Percentiles rank a stretch among this genome's conserved stretches.
These are phyloP conservation scores for Panicum hallii DNA, from an alignment of 202 grass and related monocot species.

Conservation along the genomic window DNA sequence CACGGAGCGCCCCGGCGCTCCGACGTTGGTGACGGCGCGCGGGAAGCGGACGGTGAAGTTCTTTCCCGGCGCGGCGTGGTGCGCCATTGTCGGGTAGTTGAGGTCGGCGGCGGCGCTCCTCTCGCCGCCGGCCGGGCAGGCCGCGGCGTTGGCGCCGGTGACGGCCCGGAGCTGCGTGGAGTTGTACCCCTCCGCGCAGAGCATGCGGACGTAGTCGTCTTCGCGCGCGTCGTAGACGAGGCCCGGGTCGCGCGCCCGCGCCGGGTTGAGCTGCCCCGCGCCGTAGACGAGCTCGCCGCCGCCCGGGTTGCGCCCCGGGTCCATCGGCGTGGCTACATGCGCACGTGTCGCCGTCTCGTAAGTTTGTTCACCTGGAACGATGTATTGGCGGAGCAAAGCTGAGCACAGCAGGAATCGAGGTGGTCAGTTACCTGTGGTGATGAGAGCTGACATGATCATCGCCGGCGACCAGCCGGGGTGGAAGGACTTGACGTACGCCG, in stretches of 20 bases:
- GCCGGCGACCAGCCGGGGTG: slow-evolving; percentile 57
- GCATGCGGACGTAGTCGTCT: slow-evolving; percentile 31
- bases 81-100: slow-evolving; percentile 56
- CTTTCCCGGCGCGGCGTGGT: slow-evolving; percentile 25
- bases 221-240: slow-evolving; percentile 40
- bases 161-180: slow-evolving; percentile 39
- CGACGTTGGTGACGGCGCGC: slow-evolving; percentile 51
- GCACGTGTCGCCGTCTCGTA: neutral
- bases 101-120: neutral
- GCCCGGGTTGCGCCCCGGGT: neutral
- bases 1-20: neutral
- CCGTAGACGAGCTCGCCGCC: slow-evolving; percentile 40
- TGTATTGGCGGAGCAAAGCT: neutral
- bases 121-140: neutral
- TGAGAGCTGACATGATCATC: slow-evolving; percentile 51
- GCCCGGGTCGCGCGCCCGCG: neutral
- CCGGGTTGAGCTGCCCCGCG: slow-evolving; percentile 38
- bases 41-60: slow-evolving; percentile 43
- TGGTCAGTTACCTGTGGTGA: slow-evolving; percentile 36
- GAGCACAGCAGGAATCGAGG: neutral
- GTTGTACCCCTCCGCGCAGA: slow-evolving; percentile 50
- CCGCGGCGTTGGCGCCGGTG: neutral
- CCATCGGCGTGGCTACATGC: slow-evolving; percentile 35
- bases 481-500: slow-evolving; percentile 55
- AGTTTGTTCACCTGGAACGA: neutral